Evolutionary conservation across 2,329 filamentous ascomycete genomes (phyloP), one percentile per base, ranked within the genome.

Genomic region (Orbilia quercus): DNA sequence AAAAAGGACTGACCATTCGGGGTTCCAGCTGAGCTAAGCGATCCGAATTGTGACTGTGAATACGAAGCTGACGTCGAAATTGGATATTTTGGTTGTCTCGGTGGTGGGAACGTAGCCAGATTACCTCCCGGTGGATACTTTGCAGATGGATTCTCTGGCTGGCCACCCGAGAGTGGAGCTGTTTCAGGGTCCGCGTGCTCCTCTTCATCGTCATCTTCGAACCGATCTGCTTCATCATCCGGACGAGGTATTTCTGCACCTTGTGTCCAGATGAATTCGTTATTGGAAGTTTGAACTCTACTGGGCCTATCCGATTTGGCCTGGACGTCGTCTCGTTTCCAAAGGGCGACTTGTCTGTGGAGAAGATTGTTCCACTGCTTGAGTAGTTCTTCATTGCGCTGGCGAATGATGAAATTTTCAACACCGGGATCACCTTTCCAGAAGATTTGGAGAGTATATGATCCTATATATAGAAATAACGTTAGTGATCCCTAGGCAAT

Each of bases 381-480:
- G 89, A 98, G 92, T 12, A 85, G 88, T 76, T 96, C 92, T 80
- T 99, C 95, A 73, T 94, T 95, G 55, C 87, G 86, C 80, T 97
- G 98, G 76, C 91, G 91, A 79, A 99, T 96, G 78, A 94, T 89
- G 80, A 99, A 98, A 79, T 96, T 96, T 80, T 99, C 94, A 31
- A 97, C 92, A 2, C 91, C 92, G 0, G 93, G 92, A 76, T 98
- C 94, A 34, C 94, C 94, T 82, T 95, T 98, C 95, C 95, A 99
- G 85, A 93, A 97, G 64, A 99, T 98, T 79, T 98, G 94, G 73
- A 97, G 91, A 1, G 91, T 94, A 80, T 98, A 96, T 9, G 91
- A 94, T 51, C 92, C 92, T 95, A 78, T 9, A 55, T 4, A 31
- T 31, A 31, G 28, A 9, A 7, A 57, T 38, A 42, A 11, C 7